These are phyloP conservation scores for Tolypocladium pustulatum DNA, from an alignment of 2,329 filamentous ascomycete genomes.

Conservation along the genomic window DNA sequence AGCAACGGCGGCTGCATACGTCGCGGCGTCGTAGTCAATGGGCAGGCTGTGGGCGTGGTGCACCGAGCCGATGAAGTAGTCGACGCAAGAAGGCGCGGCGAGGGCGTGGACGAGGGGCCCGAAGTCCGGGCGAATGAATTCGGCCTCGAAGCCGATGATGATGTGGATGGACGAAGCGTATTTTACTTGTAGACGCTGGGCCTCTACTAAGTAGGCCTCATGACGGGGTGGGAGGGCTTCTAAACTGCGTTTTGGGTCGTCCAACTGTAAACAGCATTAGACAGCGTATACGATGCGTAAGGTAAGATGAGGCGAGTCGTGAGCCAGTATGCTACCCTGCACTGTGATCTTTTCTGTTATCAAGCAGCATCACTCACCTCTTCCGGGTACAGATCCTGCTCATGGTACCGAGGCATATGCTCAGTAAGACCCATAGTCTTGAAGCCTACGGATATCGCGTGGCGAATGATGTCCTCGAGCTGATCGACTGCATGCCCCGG, in stretches of 20 bases:
- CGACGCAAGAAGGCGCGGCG: conserved; percentile 50
- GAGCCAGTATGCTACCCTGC: neutral
- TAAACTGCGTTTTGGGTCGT: conserved; percentile 36
- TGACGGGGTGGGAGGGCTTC: conserved; percentile 44
- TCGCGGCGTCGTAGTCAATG: conserved; percentile 70
- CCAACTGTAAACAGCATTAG: conserved; percentile 25
- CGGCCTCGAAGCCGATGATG: conserved; percentile 82
- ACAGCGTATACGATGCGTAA: too few species aligned
- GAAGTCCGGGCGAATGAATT: conserved; percentile 73
- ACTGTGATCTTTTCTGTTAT: conserved; percentile 7
- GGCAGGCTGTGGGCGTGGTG: conserved; percentile 82
- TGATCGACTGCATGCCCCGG: conserved; percentile 75
- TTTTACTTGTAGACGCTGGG: conserved; percentile 55
- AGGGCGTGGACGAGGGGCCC: conserved; percentile 50
- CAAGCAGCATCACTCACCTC: conserved; percentile 47
- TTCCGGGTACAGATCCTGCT: conserved; percentile 80
- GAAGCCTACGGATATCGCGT: conserved; percentile 70
- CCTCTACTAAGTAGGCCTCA: conserved; percentile 65
- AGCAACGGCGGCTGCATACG: conserved; percentile 45
- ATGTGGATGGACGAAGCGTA: conserved; percentile 67
- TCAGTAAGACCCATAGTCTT: conserved; percentile 81
- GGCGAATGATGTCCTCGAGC: conserved; percentile 72
- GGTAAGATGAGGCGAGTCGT: neutral
- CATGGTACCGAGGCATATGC: conserved; percentile 76
- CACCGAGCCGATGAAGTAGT: conserved; percentile 87